phyloP scores from a whole-genome alignment of 2,329 filamentous ascomycete species.

The Graphilbum ipis-grandicollis region DNA sequence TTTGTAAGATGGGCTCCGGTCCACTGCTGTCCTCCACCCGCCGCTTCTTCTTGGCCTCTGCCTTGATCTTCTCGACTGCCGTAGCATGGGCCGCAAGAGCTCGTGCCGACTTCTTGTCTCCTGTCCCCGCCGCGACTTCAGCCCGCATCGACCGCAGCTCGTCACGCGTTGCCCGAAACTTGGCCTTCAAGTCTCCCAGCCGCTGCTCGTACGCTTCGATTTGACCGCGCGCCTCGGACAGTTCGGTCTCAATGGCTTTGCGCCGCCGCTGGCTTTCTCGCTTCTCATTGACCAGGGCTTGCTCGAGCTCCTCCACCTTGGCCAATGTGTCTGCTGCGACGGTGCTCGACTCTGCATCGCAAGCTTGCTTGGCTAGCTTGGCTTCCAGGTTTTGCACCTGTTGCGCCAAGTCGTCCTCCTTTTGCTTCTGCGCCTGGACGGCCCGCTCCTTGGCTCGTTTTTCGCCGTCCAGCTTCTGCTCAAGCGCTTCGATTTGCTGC shows the following conservation, averaged over 20 bases:
- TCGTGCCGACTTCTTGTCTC: slow-evolving; percentile 18
- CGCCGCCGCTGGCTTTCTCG: slow-evolving; percentile 27
- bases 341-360: background rate
- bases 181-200: slow-evolving; percentile 49
- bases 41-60: slow-evolving; percentile 25
- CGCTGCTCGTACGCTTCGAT: slow-evolving; percentile 52
- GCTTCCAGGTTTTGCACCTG: slow-evolving; percentile 10
- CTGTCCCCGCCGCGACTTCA: slow-evolving; percentile 22
- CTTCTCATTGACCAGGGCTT: slow-evolving; percentile 21
- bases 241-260: slow-evolving; percentile 31
- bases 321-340: slow-evolving; percentile 4
- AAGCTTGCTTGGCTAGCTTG: slow-evolving; percentile 6
- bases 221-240: slow-evolving; percentile 42
- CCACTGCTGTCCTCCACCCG: slow-evolving; percentile 25
- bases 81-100: slow-evolving; percentile 11
- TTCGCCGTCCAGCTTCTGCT: slow-evolving; percentile 23
- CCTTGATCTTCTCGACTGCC: slow-evolving; percentile 12
- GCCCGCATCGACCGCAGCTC: slow-evolving; percentile 48
- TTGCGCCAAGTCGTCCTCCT: slow-evolving; percentile 13
- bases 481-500: slow-evolving; percentile 15
- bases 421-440: slow-evolving; percentile 15
- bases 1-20: slow-evolving; percentile 31
- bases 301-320: slow-evolving; percentile 15
- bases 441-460: slow-evolving; percentile 16
- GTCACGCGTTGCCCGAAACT: slow-evolving; percentile 51